Base-by-base conservation (phyloP, 495 filamentous ascomycete species). In the Xylaria venustula region DNA sequence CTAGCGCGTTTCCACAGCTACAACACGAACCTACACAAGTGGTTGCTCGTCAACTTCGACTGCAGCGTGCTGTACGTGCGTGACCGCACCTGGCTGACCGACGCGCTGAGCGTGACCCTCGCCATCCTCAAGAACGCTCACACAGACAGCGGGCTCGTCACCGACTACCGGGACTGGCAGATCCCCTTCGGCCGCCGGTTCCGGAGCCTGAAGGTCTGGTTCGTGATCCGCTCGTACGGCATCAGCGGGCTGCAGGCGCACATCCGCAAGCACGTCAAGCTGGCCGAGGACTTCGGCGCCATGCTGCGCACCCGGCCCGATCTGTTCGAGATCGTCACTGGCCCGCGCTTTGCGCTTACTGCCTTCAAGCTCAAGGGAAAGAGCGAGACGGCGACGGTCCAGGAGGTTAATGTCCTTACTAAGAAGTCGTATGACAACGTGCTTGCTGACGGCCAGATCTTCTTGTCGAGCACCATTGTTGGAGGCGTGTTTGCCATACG, bases 91-190 rank as follows among this genome's bases (percentile, higher is more conserved):
- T 86, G 91, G 68, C 81, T 98, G 25, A 89, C 87, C 22, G 83
- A 88, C 57, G 88, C 92, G 3, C 83, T 97, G 28, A 88, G 86
- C 67, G 88, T 97, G 71, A 90, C 88, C 51, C 72, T 76, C 55
- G 82, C 88, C 7, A 98, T 95, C 75, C 84, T 95, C 8, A 82
- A 85, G 60, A 97, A 96, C 74, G 72, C 83, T 2, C 91, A 88
- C 73, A 88, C 88, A 0, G 90, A 92, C 59, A 82, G 81, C 45
- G 93, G 93, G 1, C 81, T 92, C 6, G 94, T 98, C 2, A 97
- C 92, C 36, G 94, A 98, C 70, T 98, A 98, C 75, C 86, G 94
- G 23, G 95, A 98, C 81, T 98, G 94, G 94, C 92, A 95, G 74
- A 97, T 98, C 69, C 94, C 94, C 11, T 85, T 98, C 0, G 94